These are phyloP conservation scores for Hyaloscypha finlandica DNA, from an alignment of 495 filamentous ascomycete species.

Conservation along the genomic window DNA sequence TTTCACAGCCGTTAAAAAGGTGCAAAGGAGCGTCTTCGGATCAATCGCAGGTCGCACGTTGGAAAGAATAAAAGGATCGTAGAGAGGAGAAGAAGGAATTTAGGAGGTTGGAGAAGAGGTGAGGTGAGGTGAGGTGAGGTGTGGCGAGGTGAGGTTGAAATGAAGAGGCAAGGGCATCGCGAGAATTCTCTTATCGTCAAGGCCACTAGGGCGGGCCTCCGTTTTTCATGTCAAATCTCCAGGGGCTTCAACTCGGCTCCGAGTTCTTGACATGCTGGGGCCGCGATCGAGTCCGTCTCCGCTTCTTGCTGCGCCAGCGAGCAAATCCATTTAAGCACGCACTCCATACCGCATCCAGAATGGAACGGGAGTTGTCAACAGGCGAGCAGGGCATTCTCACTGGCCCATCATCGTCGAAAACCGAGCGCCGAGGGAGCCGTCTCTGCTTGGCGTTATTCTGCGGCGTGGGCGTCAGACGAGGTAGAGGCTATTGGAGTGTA, in stretches of 20 bases:
- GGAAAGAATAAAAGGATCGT: neutral
- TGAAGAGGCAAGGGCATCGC: neutral
- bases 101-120: neutral
- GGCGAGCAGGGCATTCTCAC: neutral
- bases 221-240: neutral
- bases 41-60: neutral
- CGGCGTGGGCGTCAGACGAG: neutral
- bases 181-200: neutral
- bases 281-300: neutral
- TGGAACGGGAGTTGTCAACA: neutral
- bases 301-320: no score
- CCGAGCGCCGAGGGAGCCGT: neutral
- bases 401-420: neutral
- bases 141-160: neutral
- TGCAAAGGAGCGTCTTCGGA: neutral
- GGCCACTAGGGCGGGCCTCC: no score
- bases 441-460: neutral
- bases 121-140: neutral
- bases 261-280: neutral
- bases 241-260: neutral
- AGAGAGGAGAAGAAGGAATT: neutral
- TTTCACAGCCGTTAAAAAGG: neutral
- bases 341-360: neutral
- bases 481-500: neutral
- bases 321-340: neutral